Conservation (phyloP, 2,329 filamentous ascomycete genomes). For the Immersiporthe knoxdaviesiana region DNA sequence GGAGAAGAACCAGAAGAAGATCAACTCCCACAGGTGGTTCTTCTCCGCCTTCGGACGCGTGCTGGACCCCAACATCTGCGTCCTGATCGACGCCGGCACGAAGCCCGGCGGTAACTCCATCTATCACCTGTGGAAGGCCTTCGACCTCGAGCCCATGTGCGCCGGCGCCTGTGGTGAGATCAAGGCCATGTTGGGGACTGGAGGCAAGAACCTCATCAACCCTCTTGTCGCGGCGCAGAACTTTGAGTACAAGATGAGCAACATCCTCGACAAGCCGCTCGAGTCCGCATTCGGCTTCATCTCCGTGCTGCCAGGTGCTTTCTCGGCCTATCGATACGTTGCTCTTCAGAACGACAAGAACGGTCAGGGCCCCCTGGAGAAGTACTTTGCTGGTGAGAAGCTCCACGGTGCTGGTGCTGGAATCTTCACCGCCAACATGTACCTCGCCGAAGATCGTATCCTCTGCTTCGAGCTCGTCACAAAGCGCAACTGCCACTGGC, state of each 20-base stretch:
- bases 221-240: slow-evolving; percentile 95
- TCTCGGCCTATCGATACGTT: slow-evolving; percentile 96
- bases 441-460: slow-evolving; percentile 97
- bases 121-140: slow-evolving; percentile 98
- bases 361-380: slow-evolving; percentile 68
- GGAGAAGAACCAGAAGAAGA: slow-evolving; percentile 99
- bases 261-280: slow-evolving; percentile 96
- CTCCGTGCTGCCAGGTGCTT: slow-evolving; percentile 91
- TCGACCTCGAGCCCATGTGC: slow-evolving; percentile 96
- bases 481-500: slow-evolving; percentile 97
- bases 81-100: slow-evolving; percentile 93
- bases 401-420: slow-evolving; percentile 29
- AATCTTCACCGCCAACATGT: slow-evolving; percentile 99
- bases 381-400: slow-evolving; percentile 31
- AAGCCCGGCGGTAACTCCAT: slow-evolving; percentile 93
- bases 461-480: slow-evolving; percentile 97
- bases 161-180: slow-evolving; percentile 98
- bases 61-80: slow-evolving; percentile 93
- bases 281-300: slow-evolving; percentile 99
- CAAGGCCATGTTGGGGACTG: slow-evolving; percentile 90
- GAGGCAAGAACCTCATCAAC: slow-evolving; percentile 86
- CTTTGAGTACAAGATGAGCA: slow-evolving; percentile 99
- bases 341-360: slow-evolving; percentile 97
- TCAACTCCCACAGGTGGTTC: slow-evolving; percentile 99
- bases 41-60: slow-evolving; percentile 95